Base-by-base conservation (phyloP, 139 green algal genomes). In the Picochlorum sp. region DNA sequence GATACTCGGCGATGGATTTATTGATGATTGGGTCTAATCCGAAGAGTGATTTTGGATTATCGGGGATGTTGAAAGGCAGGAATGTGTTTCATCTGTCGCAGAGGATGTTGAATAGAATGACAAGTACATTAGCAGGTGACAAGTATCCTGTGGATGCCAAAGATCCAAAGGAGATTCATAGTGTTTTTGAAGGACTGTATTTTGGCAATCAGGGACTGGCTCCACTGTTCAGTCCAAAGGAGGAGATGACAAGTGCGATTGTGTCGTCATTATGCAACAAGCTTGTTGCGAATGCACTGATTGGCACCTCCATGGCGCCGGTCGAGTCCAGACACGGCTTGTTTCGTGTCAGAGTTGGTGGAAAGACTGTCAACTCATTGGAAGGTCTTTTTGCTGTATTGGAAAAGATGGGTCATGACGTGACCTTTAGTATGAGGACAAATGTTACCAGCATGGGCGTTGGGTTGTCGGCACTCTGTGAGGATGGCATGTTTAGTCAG, bases 401-500 rank as follows among this genome's bases (percentile, higher is more conserved):
- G 37, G 56, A 60, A 62, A 55, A 20, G 11, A 20, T n/a, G 4
- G 52, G 52, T 37, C 56, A 71, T 57, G 44, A 28, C 13, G 65
- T 71, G 30, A 24, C 41, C 0, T 24, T 58, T 16, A 18, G 26
- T 3, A 45, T 58, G 5, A 16, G 2, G 21, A 45, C 65, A 41
- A 71, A 71, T 30, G 24, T 65, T 21, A 71, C 65, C 15, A 60
- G 31, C 52, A 64, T 71, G 45, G 52, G 65, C 0, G 56, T 57
- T 2, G 65, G 65, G 2, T 15, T 71, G 4, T 51, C 10, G 4
- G 65, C 66, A n/a, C 15, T n/a, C 6, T 47, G 28, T 24, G 26
- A 26, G 49, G n/a, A 54, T 54, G 47, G 47, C 6, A 18, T 11
- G 15, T 71, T 52, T 61, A 26, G n/a, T 52, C 65, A 71, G 3